Conservation (phyloP, 129 eudicot genomes). For the Mikania micrantha region DNA sequence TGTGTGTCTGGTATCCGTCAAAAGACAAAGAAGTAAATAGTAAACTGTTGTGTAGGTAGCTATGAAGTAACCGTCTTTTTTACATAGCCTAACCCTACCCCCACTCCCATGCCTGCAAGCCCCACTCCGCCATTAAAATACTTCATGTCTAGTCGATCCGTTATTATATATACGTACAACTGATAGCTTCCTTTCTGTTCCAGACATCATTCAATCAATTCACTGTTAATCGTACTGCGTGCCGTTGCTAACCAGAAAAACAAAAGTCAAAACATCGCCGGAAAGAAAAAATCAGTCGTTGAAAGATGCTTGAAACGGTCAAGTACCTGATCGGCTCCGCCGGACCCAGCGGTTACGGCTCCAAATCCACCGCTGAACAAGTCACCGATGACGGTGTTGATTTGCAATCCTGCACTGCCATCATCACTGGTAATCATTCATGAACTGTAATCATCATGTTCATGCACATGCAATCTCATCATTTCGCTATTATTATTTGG, state of each 20-base stretch:
- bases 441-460: neutral
- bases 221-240: conserved; percentile 6
- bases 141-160: neutral
- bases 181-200: conserved; percentile 10
- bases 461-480: conserved; percentile 41
- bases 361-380: conserved; percentile 84
- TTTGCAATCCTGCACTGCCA: conserved; percentile 51
- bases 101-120: neutral
- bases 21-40: conserved; percentile 14
- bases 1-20: too few species aligned
- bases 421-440: conserved; percentile 67
- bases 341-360: conserved; percentile 90
- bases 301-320: conserved; percentile 49
- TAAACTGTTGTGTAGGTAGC: neutral
- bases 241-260: too few species aligned
- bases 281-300: too few species aligned
- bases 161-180: conserved; percentile 13
- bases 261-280: too few species aligned
- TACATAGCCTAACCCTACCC: neutral
- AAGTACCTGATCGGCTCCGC: conserved; percentile 73
- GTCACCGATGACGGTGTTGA: conserved; percentile 45
- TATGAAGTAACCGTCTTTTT: neutral
- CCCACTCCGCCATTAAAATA: neutral
- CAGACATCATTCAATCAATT: conserved; percentile 2
- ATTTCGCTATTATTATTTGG: conserved; percentile 6